Evolutionary conservation across 164 flowering plant genomes (phyloP), one percentile per base, ranked within the genome.

Genomic region (grape (Vitis vinifera)): DNA sequence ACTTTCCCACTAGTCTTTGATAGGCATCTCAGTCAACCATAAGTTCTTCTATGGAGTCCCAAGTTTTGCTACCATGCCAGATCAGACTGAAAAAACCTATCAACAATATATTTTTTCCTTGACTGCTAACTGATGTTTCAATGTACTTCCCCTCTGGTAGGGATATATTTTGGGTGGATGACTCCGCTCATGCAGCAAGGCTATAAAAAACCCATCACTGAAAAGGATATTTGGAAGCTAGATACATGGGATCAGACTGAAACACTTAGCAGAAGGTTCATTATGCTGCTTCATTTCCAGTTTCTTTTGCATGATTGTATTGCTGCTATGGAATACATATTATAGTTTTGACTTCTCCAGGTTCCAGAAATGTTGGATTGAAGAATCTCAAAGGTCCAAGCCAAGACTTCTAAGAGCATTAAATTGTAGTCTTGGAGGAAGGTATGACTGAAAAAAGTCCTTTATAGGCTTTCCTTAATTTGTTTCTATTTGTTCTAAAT

Each of bases 231-330:
- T 23, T 91, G 96, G 96, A 82, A 89, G 70, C 66, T 89, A 74
- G 93, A 91, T 71, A 64, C 82, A 29, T 91, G 96, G 96, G 96
- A 91, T 76, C 85, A 63, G 67, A 89, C 93, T 57, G 93, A 91
- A 83, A 89, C 93, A 19, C 79, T 96, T 56, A 75, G 81, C 66
- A 78, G 71, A 77, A 88, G 73, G 99, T 96, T 49, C 31, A 81
- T 67, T 52, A 50, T 66, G 29, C 55, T 68, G 62, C 81, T 44
- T 61, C 71, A 37, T 3, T 55, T 55, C n/a, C 19, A 8, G 23
- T 13, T 73, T 57, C 27, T 58, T 10, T 23, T 5, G 6, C 23
- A 23, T 19, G 11, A 51, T 47, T 37, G 44, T 37, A 37, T 37
- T 37, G 44, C 4, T 37, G 44, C 6, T 51, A 37, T 37, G 44